Percentiles rank a stretch among this genome's conserved stretches.
These are phyloP conservation scores for Tillandsia fasciculata DNA, from an alignment of 176 grass and related monocot genomes.

Conservation along the genomic window DNA sequence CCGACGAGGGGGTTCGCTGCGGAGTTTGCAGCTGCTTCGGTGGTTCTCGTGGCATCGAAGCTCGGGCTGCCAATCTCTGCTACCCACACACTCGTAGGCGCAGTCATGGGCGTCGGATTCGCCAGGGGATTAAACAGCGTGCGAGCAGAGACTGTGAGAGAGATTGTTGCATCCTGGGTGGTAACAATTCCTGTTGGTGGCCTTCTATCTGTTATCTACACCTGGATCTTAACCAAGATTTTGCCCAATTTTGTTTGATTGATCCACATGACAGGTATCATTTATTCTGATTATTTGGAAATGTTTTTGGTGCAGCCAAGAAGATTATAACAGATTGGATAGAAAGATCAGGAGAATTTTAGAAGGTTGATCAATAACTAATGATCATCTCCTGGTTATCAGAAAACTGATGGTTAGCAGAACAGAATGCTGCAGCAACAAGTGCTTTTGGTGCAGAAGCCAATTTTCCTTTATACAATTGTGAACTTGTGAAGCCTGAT, in stretches of 20 bases:
- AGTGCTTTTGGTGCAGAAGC: not conserved
- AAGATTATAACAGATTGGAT: slow-evolving; percentile 8
- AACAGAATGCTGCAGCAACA: slow-evolving; percentile 7
- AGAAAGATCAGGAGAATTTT: slow-evolving; percentile 5
- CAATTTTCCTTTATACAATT: too few relatives aligned
- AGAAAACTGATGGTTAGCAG: slow-evolving; percentile 11
- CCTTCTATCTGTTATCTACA: slow-evolving; percentile 58
- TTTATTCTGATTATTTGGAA: slow-evolving; percentile 14
- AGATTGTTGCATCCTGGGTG: slow-evolving; percentile 79
- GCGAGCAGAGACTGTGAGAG: slow-evolving; percentile 68
- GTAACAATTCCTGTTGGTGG: slow-evolving; percentile 90
- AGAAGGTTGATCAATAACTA: slow-evolving; percentile 25
- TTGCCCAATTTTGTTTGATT: slow-evolving; percentile 53
- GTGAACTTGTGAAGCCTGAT: not conserved
- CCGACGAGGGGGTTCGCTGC: slow-evolving; percentile 88
- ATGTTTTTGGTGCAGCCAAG: slow-evolving; percentile 5
- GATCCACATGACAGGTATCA: slow-evolving; percentile 19
- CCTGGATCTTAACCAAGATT: slow-evolving; percentile 60
- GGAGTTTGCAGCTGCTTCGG: slow-evolving; percentile 90
- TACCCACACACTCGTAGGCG: slow-evolving; percentile 93
- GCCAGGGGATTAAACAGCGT: slow-evolving; percentile 81
- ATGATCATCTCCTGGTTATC: slow-evolving; percentile 31
- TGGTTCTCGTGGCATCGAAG: slow-evolving; percentile 86
- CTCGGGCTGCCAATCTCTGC: slow-evolving; percentile 84
- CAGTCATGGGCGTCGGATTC: slow-evolving; percentile 96